Conservation (phyloP, 352 stramenopile species). For the Globisporangium acanthophoron region DNA sequence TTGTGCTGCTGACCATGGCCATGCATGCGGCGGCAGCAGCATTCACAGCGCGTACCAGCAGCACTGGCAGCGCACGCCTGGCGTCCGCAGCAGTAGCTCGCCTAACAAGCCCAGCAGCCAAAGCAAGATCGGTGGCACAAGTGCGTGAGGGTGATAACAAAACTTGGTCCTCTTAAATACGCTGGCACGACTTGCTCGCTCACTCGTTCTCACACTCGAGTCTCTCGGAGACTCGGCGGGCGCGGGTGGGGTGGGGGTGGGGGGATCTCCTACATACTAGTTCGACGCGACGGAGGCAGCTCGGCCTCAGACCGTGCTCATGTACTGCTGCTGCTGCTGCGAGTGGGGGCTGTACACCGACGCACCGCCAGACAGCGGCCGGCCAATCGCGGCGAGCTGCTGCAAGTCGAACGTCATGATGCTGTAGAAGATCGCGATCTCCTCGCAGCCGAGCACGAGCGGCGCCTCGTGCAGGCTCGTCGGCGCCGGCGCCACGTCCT, state of each 20-base stretch:
- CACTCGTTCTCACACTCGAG: background rate
- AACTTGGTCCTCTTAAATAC: background rate
- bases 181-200: background rate
- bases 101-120: too few relatives aligned
- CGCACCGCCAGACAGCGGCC: constrained; percentile 8
- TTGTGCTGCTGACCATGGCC: too few relatives aligned
- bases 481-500: constrained; percentile 18
- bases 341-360: constrained; percentile 4
- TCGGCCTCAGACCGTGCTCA: constrained; percentile 24
- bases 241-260: too few relatives aligned
- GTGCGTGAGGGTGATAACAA: background rate
- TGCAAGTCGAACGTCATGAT: constrained; percentile 70
- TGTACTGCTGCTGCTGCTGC: constrained; percentile 22
- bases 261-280: background rate
- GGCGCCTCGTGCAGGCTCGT: constrained; percentile 65
- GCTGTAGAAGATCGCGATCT: constrained; percentile 75
- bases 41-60: too few relatives aligned
- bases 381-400: constrained; percentile 12
- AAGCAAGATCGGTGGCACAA: too few relatives aligned
- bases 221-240: too few relatives aligned
- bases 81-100: too few relatives aligned
- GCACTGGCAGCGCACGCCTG: too few relatives aligned
- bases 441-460: constrained; percentile 48
- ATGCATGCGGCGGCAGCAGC: too few relatives aligned
- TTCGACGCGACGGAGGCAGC: background rate